Base-by-base conservation (phyloP, 345 rosid genomes). In the Salix suchowensis region DNA sequence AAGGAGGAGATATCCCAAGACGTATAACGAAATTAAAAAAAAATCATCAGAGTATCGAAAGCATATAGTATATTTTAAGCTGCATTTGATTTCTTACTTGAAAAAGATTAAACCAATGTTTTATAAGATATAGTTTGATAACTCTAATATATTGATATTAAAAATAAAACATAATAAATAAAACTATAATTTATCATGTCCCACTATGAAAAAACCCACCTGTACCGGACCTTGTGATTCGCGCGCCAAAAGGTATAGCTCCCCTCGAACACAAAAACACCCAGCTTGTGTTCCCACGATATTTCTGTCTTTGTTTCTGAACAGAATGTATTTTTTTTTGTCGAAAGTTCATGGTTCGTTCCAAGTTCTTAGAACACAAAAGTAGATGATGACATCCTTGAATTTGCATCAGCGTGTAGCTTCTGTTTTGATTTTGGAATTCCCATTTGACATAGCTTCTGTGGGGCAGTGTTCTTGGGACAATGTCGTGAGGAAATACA, bases 381-480 rank as follows among this genome's bases (percentile, higher is more conserved):
- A 19, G 32, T 3, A 18, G 76, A 73, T 18, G 21, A 73, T 73
- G 58, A 61, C 76, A 24, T 0, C 13, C 26, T 7, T 18, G n/a
- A 44, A 36, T 14, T 6, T 32, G 46, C 24, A 65, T 65, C 48
- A 7, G 0, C 11, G 5, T 10, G 13, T 4, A 37, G 16, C 61
- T 26, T 15, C 8, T 40, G 23, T 60, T 42, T 55, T 72, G 34
- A 58, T 60, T 28, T 24, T 61, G 24, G 55, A 60, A 39, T 40
- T 73, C 67, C 39, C 68, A 61, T 60, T 73, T 61, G 40, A 73
- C 76, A 37, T 73, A 40, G 61, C 37, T 61, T 39, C 15, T 13
- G 61, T 70, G 73, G 80, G 58, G 24, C 58, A 40, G 65, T 34
- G 2, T 64, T 11, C 24, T 32, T 15, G 54, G 48, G 62, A 67